phyloP scores from a whole-genome alignment of 2,329 filamentous ascomycete species.

The Fusarium sp. region DNA sequence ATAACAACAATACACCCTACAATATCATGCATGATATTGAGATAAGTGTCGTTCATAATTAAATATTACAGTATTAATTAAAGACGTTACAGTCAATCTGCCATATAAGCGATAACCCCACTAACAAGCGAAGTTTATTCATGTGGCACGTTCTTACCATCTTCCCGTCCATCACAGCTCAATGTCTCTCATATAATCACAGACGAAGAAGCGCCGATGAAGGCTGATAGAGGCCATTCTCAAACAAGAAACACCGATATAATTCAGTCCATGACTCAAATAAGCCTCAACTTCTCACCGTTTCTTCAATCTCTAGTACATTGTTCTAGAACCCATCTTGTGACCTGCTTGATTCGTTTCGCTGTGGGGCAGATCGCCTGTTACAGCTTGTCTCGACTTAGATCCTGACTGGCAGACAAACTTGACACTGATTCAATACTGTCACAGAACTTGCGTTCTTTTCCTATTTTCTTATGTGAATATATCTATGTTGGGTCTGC shows the following conservation, averaged over 20 bases:
- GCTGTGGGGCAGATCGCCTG: constrained; percentile 38
- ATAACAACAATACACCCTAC: neutral
- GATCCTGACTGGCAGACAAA: constrained; percentile 33
- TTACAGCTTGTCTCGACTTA: constrained; percentile 34
- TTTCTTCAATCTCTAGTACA: constrained; percentile 18
- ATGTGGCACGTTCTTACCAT: neutral
- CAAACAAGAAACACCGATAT: neutral
- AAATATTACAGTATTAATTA: neutral
- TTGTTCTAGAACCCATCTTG: constrained; percentile 32
- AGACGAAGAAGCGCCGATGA: neutral
- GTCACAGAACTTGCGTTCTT: constrained; percentile 4
- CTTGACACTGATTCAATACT: constrained; percentile 13
- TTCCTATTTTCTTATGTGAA: constrained; percentile 3
- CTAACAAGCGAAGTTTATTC: constrained; percentile 1
- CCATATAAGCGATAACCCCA: neutral
- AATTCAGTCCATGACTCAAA: neutral
- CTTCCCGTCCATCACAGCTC: neutral
- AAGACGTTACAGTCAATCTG: neutral
- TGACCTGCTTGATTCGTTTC: constrained; percentile 40
- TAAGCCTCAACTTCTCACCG: constrained; percentile 23
- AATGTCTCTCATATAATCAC: neutral
- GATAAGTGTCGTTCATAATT: neutral
- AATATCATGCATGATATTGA: neutral
- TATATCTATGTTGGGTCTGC: neutral
- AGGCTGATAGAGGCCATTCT: no score